Base-by-base conservation (phyloP, 2,329 filamentous ascomycete genomes). In the Davidsoniella virescens region DNA sequence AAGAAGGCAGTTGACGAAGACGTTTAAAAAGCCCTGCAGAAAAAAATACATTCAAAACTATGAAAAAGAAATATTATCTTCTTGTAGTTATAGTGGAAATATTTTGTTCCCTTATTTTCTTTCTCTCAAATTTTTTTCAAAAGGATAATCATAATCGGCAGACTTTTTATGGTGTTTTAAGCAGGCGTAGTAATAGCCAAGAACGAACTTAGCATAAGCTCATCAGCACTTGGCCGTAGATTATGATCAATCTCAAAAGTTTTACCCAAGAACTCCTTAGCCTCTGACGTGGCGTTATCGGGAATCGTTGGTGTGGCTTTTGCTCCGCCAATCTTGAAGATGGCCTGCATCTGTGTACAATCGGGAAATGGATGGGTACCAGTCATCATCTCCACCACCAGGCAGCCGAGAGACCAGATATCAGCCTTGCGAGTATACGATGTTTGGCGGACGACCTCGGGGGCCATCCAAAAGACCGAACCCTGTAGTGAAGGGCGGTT, bases 391-490 rank as follows among this genome's bases (percentile, higher is more conserved):
- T 98, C 92, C 20, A 98, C 90, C 12, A 98, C 87, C 47, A 98
- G 71, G 63, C 92, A 98, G 33, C 92, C 92, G 20, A 98, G 76
- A 43, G 87, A 94, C 92, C 92, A 98, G 58, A 98, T 98, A 61
- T 98, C 92, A 12, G 92, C 92, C 69, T 96, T 96, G 67, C 90
- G 87, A 4, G 90, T 96, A 67, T 98, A 95, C 5, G 87, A 88
- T 2, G 90, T 96, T 67, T 96, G 92, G 60, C 92, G 92, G 55
- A 98, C 92, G 17, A 98, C 92, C 68, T 98, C 92, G 7, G 92
- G 92, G 0, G 92, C 92, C 92, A 98, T 98, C 92, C 92, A 98
- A 69, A 95, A 98, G 48, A 98, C 92, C 23, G 87, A 95, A 12
- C 92, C 92, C 64, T 98, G 92, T 3, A 98, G 76, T 1, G 90